Percentiles rank a stretch among this genome's conserved stretches.
phyloP scores from a whole-genome alignment of 495 filamentous ascomycete genomes.

The Talaromyces thailandensis region DNA sequence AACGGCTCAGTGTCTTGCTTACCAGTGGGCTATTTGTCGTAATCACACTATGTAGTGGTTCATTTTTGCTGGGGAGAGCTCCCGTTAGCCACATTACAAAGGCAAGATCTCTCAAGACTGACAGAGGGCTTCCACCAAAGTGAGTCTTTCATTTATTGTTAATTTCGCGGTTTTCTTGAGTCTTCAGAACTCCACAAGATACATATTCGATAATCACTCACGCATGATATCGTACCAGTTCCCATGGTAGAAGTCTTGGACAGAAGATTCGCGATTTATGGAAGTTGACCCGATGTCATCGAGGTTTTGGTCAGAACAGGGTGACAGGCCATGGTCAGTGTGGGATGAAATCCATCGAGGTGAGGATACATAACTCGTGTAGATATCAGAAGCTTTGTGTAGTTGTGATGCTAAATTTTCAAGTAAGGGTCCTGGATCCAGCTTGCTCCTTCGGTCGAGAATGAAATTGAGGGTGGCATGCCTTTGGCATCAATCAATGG shows the following conservation, averaged over 20 bases:
- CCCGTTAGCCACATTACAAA: no score
- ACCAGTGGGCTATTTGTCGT: no score
- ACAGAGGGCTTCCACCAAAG: no score
- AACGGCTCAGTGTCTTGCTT: no score
- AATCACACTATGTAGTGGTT: no score
- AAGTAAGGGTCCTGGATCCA: background rate
- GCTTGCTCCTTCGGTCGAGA: background rate
- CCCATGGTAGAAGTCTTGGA: background rate
- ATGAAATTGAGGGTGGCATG: background rate
- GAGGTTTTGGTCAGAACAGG: conserved; percentile 12
- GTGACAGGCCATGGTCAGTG: background rate
- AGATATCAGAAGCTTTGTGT: no score
- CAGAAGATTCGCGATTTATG: background rate
- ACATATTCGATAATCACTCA: no score
- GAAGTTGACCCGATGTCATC: background rate
- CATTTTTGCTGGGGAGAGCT: no score
- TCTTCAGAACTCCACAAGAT: no score
- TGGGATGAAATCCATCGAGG: background rate
- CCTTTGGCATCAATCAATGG: background rate
- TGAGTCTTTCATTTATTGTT: no score
- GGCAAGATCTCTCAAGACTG: no score
- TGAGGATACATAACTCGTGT: background rate
- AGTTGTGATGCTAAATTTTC: background rate
- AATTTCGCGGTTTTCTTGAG: no score
- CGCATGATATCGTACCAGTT: background rate